These are phyloP conservation scores for Echria macrotheca DNA, from an alignment of 495 filamentous ascomycete species.

Conservation along the genomic window DNA sequence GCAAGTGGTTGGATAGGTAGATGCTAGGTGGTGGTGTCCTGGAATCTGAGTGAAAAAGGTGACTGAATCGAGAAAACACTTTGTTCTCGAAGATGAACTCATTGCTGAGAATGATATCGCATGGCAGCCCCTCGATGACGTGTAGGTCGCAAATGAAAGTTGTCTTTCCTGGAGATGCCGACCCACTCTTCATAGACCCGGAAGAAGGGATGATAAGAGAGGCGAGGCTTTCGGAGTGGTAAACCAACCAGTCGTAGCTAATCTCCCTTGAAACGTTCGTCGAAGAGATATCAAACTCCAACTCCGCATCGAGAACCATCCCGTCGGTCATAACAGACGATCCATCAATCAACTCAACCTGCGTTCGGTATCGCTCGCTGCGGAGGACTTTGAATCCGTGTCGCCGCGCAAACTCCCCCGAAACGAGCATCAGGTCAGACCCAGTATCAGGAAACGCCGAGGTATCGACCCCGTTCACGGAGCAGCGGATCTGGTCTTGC, in stretches of 20 bases:
- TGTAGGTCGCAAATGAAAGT: slow-evolving; percentile 4
- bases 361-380: not conserved
- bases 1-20: too few species aligned
- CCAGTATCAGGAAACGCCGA: not conserved
- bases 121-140: not conserved
- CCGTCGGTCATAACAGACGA: not conserved
- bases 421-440: not conserved
- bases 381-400: not conserved
- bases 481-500: not conserved
- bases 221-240: too few species aligned
- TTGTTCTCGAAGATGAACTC: slow-evolving; percentile 2
- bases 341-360: not conserved
- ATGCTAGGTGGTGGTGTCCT: too few species aligned
- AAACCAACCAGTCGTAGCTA: not conserved
- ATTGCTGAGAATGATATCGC: not conserved
- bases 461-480: not conserved
- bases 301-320: not conserved
- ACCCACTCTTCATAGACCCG: too few species aligned
- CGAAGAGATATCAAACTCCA: not conserved
- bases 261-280: not conserved
- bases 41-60: too few species aligned
- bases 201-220: too few species aligned
- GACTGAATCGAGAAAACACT: too few species aligned
- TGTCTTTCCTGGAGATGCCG: not conserved
- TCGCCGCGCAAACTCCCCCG: not conserved